A percentile compares a stretch with the other conserved stretches of the same genome.
phyloP scores from a whole-genome alignment of 305 asterid genomes.

The Nicotiana rustica region DNA sequence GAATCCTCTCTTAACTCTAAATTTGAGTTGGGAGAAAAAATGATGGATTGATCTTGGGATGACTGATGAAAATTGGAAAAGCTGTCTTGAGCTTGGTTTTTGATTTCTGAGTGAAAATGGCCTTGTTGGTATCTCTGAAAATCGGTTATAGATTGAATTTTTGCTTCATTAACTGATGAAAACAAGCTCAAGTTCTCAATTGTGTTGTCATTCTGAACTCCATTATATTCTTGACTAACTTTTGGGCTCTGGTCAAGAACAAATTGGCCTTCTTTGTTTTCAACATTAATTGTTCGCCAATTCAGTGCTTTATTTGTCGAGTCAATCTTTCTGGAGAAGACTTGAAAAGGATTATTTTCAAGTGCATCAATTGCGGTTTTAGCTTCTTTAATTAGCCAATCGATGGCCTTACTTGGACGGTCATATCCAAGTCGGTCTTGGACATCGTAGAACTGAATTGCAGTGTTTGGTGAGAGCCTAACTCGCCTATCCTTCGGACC shows the following conservation, averaged over 20 bases:
- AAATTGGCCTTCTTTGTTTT: constrained; percentile 5
- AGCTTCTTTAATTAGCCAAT: constrained; percentile 90
- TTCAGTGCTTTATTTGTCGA: constrained; percentile 19
- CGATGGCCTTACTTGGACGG: constrained; percentile 97
- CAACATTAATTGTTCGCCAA: neutral
- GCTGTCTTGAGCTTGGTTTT: constrained; percentile 53
- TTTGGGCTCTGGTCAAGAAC: neutral
- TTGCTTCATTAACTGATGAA: neutral
- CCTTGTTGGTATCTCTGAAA: neutral
- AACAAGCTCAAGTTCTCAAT: neutral
- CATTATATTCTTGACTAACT: neutral
- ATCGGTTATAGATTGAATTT: neutral
- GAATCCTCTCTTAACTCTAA: constrained; percentile 9
- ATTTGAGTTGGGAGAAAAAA: neutral
- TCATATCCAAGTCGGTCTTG: constrained; percentile 95
- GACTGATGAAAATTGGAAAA: constrained; percentile 39
- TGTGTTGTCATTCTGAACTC: neutral
- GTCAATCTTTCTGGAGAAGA: neutral
- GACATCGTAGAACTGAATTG: constrained; percentile 93
- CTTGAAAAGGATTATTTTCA: constrained; percentile 2
- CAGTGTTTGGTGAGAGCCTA: constrained; percentile 93
- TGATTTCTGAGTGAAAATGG: constrained; percentile 63
- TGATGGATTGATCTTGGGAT: constrained; percentile 14
- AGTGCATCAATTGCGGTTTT: constrained; percentile 66
- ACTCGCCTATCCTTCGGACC: constrained; percentile 97